Conservation (phyloP, 495 filamentous ascomycete species). For the Aspergillus olivimuriae region DNA sequence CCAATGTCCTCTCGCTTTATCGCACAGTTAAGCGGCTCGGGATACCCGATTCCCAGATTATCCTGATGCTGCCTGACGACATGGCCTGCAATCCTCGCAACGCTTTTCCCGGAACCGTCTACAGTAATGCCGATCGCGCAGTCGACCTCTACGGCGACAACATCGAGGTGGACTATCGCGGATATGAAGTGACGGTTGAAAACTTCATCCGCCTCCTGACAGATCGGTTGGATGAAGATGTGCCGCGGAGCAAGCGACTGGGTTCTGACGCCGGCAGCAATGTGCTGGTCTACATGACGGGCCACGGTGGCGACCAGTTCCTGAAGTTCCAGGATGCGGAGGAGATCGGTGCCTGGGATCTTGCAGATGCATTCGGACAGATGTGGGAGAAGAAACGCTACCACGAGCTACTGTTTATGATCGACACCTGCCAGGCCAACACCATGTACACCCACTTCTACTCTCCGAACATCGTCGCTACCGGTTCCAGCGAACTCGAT, state of each 20-base stretch:
- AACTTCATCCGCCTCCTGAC: conserved; percentile 96
- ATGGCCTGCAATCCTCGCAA: conserved; percentile 99
- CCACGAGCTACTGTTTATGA: conserved; percentile 98
- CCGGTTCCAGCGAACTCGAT: conserved; percentile 86
- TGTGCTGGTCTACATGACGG: conserved; percentile 98
- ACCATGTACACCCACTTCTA: conserved; percentile 99
- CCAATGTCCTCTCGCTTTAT: conserved; percentile 96
- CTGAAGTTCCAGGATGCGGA: conserved; percentile 97
- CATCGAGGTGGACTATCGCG: conserved; percentile 97
- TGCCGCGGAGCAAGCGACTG: conserved; percentile 86
- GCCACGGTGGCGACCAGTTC: conserved; percentile 97
- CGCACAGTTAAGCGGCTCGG: conserved; percentile 96
- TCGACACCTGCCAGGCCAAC: conserved; percentile 98
- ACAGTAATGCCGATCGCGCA: conserved; percentile 93
- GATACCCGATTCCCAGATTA: conserved; percentile 97
- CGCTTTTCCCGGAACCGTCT: conserved; percentile 94
- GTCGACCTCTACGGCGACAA: conserved; percentile 97
- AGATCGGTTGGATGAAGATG: conserved; percentile 86
- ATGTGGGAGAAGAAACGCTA: conserved; percentile 99
- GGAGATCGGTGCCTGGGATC: conserved; percentile 92
- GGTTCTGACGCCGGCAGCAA: conserved; percentile 92
- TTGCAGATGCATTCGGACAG: conserved; percentile 97
- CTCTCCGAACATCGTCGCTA: conserved; percentile 94
- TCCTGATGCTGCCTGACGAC: conserved; percentile 98
- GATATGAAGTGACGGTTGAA: conserved; percentile 98